Conservation (phyloP, 306 rosid species). For the Coriaria nepalensis region DNA sequence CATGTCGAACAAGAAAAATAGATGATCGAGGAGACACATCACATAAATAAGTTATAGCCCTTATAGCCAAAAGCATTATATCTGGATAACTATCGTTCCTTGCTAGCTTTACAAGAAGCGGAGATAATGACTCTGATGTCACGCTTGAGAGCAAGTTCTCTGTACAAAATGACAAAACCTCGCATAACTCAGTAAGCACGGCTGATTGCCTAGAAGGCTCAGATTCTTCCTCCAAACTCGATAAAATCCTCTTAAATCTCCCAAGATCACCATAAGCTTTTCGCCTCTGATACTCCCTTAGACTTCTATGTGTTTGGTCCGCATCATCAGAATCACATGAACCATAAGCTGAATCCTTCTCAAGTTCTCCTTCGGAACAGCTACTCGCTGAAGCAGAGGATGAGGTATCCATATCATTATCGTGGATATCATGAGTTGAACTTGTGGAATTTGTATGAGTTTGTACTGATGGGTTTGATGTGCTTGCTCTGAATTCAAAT, state of each 20-base stretch:
- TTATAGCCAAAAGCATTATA: slow-evolving; percentile 67
- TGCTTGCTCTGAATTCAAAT: slow-evolving; percentile 70
- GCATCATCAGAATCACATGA: slow-evolving; percentile 93
- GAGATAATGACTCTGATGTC: slow-evolving; percentile 59
- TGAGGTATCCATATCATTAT: slow-evolving; percentile 85
- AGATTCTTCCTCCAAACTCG: slow-evolving; percentile 50
- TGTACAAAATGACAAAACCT: slow-evolving; percentile 74
- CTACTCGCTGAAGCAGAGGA: slow-evolving; percentile 80
- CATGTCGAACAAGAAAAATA: slow-evolving; percentile 68
- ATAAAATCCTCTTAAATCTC: slow-evolving; percentile 52
- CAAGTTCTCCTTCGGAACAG: slow-evolving; percentile 71
- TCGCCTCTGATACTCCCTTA: slow-evolving; percentile 54
- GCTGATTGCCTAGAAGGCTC: slow-evolving; percentile 59
- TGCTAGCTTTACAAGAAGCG: slow-evolving; percentile 59
- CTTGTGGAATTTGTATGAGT: slow-evolving; percentile 31
- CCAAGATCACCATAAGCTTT: slow-evolving; percentile 71
- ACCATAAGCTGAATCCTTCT: slow-evolving; percentile 75
- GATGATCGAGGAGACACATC: slow-evolving; percentile 80
- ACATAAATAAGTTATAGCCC: slow-evolving; percentile 89
- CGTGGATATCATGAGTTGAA: slow-evolving; percentile 40
- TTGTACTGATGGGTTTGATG: slow-evolving; percentile 63
- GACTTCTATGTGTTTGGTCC: slow-evolving; percentile 50
- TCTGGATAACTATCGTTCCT: slow-evolving; percentile 56
- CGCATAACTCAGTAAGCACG: slow-evolving; percentile 73
- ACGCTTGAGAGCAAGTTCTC: slow-evolving; percentile 76